Percentiles rank a stretch among this genome's conserved stretches.
Conservation (phyloP, 148 eudicot species). For the Cornus suecica region DNA sequence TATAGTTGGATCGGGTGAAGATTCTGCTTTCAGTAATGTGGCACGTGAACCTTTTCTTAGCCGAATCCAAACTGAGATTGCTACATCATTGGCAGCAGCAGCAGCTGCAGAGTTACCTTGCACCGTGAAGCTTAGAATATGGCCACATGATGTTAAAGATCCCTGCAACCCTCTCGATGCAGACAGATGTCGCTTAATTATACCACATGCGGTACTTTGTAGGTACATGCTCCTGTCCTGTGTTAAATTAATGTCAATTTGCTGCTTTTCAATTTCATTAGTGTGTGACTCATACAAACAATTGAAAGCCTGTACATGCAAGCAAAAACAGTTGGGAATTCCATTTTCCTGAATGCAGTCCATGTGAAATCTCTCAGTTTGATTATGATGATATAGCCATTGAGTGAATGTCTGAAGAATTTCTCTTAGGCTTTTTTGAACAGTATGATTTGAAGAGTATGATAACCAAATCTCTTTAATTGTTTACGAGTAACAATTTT, state of each 20-base stretch:
- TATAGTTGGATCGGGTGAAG: conserved; percentile 36
- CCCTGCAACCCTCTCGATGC: conserved; percentile 75
- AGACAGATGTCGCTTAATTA: conserved; percentile 71
- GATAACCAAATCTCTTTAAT: not conserved
- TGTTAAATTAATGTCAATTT: conserved; percentile 7
- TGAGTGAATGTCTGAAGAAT: not conserved
- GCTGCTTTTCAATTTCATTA: not conserved
- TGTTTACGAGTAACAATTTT: conserved; percentile 11
- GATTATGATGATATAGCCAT: not conserved
- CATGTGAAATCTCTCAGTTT: not conserved
- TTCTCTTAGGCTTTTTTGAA: not conserved
- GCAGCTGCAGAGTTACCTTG: conserved; percentile 97
- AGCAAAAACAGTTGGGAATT: not conserved
- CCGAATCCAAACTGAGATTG: conserved; percentile 79
- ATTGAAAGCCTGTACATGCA: not conserved
- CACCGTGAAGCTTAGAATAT: conserved; percentile 94
- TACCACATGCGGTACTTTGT: conserved; percentile 98
- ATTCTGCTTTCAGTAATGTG: conserved; percentile 26
- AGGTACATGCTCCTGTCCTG: conserved; percentile 42
- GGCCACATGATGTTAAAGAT: conserved; percentile 80
- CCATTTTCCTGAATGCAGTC: conserved; percentile 3
- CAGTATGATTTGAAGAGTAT: not conserved
- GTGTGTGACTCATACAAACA: not conserved
- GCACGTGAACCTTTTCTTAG: conserved; percentile 46
- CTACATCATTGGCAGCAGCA: conserved; percentile 84